A percentile compares a stretch with the other conserved stretches of the same genome.
These are phyloP conservation scores for Blepharisma japonicum DNA, from an alignment of 73 alveolate species.

Conservation along the genomic window DNA sequence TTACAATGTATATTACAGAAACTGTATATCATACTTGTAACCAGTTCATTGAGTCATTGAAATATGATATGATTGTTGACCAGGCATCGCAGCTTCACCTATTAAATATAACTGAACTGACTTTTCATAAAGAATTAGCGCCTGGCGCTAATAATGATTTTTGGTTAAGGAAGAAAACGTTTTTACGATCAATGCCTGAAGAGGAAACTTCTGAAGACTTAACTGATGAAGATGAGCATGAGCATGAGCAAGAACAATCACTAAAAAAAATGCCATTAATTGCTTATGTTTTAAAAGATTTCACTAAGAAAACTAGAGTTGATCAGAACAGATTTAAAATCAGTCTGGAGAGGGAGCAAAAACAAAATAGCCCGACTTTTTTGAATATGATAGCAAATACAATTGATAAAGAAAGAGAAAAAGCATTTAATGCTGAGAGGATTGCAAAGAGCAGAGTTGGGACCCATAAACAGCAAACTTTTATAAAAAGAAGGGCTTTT, in stretches of 20 bases:
- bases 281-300: slow-evolving; percentile 4
- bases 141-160: background rate
- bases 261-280: background rate
- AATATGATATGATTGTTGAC: slow-evolving; percentile 5
- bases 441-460: background rate
- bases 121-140: background rate
- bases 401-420: slow-evolving; percentile 9
- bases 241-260: background rate
- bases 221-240: background rate
- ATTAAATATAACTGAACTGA: background rate
- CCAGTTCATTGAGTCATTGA: background rate
- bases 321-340: background rate
- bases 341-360: background rate
- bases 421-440: background rate
- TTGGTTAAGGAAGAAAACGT: background rate
- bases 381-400: slow-evolving; percentile 19
- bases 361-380: background rate
- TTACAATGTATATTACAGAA: background rate
- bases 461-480: background rate
- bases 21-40: background rate
- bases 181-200: background rate
- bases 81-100: background rate
- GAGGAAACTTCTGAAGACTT: background rate
- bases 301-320: background rate
- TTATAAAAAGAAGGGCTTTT: background rate